A percentile compares a stretch with the other conserved stretches of the same genome.
These are phyloP conservation scores for Arthrobotrys entomopaga DNA, from an alignment of 2,329 filamentous ascomycete species.

Conservation along the genomic window DNA sequence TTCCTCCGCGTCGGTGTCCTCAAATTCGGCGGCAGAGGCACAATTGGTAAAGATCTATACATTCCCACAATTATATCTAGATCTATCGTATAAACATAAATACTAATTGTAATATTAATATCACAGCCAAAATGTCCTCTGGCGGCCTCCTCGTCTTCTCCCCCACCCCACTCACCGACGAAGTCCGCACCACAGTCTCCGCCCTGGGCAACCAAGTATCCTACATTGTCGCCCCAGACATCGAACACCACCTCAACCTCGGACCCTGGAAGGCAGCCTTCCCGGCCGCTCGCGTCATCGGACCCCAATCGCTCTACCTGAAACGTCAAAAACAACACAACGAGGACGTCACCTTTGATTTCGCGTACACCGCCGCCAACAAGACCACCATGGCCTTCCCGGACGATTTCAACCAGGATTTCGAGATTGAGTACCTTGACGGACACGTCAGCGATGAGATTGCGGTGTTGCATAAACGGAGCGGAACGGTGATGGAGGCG, in stretches of 20 bases:
- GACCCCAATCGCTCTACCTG: constrained; percentile 81
- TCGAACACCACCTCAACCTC: constrained; percentile 95
- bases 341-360: constrained; percentile 70
- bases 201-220: constrained; percentile 74
- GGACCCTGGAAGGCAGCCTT: constrained; percentile 83
- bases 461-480: constrained; percentile 82
- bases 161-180: constrained; percentile 83
- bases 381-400: constrained; percentile 69
- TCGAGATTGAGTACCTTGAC: constrained; percentile 84
- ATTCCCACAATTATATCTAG: not conserved
- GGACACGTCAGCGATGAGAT: constrained; percentile 85
- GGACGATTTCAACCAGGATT: constrained; percentile 84
- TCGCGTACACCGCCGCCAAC: constrained; percentile 73
- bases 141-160: constrained; percentile 89
- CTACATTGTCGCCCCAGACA: constrained; percentile 88
- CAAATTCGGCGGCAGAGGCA: constrained; percentile 86
- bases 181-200: constrained; percentile 73
- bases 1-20: constrained; percentile 83
- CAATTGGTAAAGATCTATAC: constrained; percentile 71
- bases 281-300: constrained; percentile 81
- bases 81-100: not conserved
- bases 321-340: constrained; percentile 74
- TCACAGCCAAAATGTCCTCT: constrained; percentile 77
- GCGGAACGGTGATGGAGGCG: constrained; percentile 80
- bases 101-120: too few species aligned